phyloP scores from a whole-genome alignment of 2,329 filamentous ascomycete genomes.

The Onygenales sp. region DNA sequence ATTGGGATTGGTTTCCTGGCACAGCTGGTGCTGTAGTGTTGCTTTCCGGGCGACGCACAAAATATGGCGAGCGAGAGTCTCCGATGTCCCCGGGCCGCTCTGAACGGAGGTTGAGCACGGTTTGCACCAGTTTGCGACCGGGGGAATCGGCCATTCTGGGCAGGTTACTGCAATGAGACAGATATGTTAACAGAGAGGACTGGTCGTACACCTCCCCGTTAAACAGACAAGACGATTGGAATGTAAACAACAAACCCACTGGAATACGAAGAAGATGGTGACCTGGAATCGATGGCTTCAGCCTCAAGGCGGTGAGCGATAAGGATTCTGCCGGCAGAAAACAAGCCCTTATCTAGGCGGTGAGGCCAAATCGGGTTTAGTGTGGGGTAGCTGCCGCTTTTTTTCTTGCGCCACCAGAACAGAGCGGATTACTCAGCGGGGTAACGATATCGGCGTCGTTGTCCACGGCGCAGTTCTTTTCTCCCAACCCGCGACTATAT shows the following conservation, averaged over 20 bases:
- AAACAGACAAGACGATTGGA: neutral
- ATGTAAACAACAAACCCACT: too few relatives aligned
- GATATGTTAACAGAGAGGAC: neutral
- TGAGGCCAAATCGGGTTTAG: neutral
- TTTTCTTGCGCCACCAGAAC: neutral
- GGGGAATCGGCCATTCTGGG: constrained; percentile 3
- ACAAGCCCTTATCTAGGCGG: neutral
- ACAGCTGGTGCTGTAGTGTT: neutral
- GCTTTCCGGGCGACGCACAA: neutral
- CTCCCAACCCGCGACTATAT: too few relatives aligned
- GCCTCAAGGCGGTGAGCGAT: neutral
- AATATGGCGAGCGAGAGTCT: neutral
- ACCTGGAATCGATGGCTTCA: neutral
- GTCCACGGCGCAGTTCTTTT: neutral
- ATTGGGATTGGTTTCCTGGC: neutral
- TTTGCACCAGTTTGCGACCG: constrained; percentile 10
- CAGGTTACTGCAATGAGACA: neutral
- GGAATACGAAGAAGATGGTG: too few relatives aligned
- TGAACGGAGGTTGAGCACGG: constrained; percentile 13
- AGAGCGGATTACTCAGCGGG: neutral
- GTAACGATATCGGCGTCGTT: neutral
- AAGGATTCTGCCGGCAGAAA: constrained; percentile 1
- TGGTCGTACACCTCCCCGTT: neutral
- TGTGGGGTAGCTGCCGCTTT: neutral
- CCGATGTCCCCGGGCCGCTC: constrained; percentile 1